Evolutionary conservation across 2,329 filamentous ascomycete species (phyloP), one percentile per base, ranked within the genome.

Genomic region (Aspergillus sp.): DNA sequence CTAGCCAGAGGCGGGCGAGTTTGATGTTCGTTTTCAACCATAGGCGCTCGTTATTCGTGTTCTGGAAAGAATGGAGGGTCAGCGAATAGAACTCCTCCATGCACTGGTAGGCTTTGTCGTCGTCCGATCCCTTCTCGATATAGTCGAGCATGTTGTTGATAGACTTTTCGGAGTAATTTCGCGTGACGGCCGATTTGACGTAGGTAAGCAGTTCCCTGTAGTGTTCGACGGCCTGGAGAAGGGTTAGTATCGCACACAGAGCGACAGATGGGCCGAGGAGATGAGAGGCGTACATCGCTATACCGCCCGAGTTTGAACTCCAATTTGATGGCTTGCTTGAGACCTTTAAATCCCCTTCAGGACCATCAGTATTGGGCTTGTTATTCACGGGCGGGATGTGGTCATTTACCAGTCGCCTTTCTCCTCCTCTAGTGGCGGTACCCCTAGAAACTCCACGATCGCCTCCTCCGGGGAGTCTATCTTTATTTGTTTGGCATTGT

Each of bases 21-120:
- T 99, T 99, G 75, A 97, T 96, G 75, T 96, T 98, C 4, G 95
- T 99, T 82, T 98, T 98, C 59, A 99, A 84, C 92, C 94, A 98
- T 56, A 99, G 81, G 63, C 95, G 87, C 79, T 99, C 95, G 74
- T 98, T 98, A 78, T 98, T 98, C 42, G 93, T 97, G 75, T 87
- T 95, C 76, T 98, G 93, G 79, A 99, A 98, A 59, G 94, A 96
- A 67, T 92, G 85, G 16, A 99, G 87, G 1, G 95, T 99, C 67
- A 95, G 81, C 1, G 91, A 94, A 78, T 98, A 99, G 81, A 99
- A 96, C 65, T 91, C 85, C 75, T 97, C 94, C 87, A 98, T 96
- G 76, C 89, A 94, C 63, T 85, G 82, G 70, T 89, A 90, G 24
- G 90, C 88, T 49, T 87, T 86, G 7, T 87, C 85, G 61, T 87